Conservation (phyloP, 73 alveolate genomes). For the Loxodes magnus region DNA sequence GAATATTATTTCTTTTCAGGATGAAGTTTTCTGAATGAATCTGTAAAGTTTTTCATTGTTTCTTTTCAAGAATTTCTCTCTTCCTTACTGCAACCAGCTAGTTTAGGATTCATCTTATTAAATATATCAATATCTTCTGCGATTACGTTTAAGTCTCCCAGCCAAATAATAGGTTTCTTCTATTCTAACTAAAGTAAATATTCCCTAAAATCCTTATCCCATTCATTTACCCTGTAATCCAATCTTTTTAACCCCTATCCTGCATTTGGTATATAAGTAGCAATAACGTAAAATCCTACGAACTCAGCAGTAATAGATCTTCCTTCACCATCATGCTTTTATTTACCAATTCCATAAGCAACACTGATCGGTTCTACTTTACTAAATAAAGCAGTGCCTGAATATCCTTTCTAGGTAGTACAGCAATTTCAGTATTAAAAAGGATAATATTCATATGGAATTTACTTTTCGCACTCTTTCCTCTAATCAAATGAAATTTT, state of each 20-base stretch:
- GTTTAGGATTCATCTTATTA: conserved; percentile 66
- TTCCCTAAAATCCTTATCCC: conserved; percentile 76
- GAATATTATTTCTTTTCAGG: conserved; percentile 71
- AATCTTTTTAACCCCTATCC: conserved; percentile 78
- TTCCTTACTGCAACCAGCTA: conserved; percentile 42
- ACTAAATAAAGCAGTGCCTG: conserved; percentile 83
- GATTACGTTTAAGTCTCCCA: conserved; percentile 90
- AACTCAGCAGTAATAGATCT: conserved; percentile 82
- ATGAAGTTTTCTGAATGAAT: conserved; percentile 69
- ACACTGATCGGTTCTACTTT: conserved; percentile 69
- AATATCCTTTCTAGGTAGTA: conserved; percentile 68
- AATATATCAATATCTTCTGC: conserved; percentile 81
- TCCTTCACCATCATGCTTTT: conserved; percentile 86
- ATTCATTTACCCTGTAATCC: conserved; percentile 70
- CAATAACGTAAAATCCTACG: conserved; percentile 73
- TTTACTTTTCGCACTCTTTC: background rate
- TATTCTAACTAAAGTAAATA: conserved; percentile 34
- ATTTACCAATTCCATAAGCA: conserved; percentile 59
- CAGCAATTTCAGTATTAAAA: conserved; percentile 65
- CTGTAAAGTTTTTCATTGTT: conserved; percentile 39
- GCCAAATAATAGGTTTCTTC: conserved; percentile 40
- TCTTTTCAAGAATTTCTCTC: conserved; percentile 66
- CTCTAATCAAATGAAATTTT: background rate
- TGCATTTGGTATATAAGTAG: conserved; percentile 86
- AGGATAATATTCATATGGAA: conserved; percentile 8